phyloP scores from a whole-genome alignment of 257 asterid species.

The Scutellaria baicalensis region DNA sequence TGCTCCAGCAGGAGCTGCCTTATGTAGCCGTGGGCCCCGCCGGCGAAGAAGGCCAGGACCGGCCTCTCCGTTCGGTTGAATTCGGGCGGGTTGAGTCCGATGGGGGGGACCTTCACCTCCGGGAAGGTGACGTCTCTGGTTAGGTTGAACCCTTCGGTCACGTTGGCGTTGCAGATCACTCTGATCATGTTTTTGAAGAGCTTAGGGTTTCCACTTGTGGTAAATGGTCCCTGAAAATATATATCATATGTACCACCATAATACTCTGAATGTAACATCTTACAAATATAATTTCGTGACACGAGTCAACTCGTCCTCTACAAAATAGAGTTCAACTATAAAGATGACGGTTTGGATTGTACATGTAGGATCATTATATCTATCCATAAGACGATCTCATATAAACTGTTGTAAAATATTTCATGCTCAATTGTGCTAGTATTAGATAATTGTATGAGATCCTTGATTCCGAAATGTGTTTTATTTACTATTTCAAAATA shows the following conservation, averaged over 20 bases:
- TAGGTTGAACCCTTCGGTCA: conserved; percentile 50
- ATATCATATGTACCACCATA: neutral
- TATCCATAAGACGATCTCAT: too few relatives aligned
- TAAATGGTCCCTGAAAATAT: conserved; percentile 39
- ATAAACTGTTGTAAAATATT: too few relatives aligned
- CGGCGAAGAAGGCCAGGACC: conserved; percentile 54
- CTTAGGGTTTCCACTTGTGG: conserved; percentile 19
- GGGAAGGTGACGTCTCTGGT: conserved; percentile 43
- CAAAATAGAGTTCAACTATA: too few relatives aligned
- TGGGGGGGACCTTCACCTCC: conserved; percentile 30
- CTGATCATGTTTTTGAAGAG: conserved; percentile 35
- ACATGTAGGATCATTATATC: too few relatives aligned
- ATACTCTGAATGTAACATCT: too few relatives aligned
- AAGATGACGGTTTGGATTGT: too few relatives aligned
- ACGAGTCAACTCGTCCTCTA: too few relatives aligned
- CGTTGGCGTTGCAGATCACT: conserved; percentile 64
- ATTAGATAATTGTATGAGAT: too few relatives aligned
- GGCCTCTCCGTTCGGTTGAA: conserved; percentile 8
- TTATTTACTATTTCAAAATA: too few relatives aligned
- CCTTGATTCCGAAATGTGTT: too few relatives aligned
- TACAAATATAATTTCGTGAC: neutral
- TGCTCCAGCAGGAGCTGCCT: conserved; percentile 25
- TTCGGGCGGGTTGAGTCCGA: conserved; percentile 26
- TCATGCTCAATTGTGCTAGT: too few relatives aligned
- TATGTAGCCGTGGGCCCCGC: conserved; percentile 56